Conservation (phyloP, 306 rosid genomes). For the Acacia melanoxylon region DNA sequence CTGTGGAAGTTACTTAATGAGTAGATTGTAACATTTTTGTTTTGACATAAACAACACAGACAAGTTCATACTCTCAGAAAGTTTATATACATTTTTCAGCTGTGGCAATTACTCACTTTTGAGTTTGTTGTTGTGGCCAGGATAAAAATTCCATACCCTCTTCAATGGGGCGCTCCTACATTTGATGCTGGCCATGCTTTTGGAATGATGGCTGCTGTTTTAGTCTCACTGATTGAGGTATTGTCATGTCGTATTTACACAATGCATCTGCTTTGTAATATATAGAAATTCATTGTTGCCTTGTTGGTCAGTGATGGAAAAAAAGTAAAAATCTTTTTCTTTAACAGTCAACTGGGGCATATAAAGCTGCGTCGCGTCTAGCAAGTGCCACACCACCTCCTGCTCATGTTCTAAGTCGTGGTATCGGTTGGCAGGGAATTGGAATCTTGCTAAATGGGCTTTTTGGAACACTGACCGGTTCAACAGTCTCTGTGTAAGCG, state of each 20-base stretch:
- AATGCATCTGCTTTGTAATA: not conserved
- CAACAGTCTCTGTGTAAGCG: conserved; percentile 88
- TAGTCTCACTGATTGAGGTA: conserved; percentile 97
- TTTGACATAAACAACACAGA: not conserved
- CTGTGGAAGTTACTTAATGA: not conserved
- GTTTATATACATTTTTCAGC: not conserved
- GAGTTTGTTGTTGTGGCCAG: conserved; percentile 44
- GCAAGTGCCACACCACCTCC: conserved; percentile 99
- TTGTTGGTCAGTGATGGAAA: not conserved
- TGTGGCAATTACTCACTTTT: conserved; percentile 22
- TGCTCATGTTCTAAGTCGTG: conserved; percentile 97
- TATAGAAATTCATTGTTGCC: not conserved
- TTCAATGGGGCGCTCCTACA: conserved; percentile 98
- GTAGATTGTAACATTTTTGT: not conserved
- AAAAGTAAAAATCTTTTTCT: not conserved
- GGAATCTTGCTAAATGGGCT: conserved; percentile 91
- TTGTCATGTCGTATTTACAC: not conserved
- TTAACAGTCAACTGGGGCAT: conserved; percentile 92
- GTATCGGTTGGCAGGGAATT: conserved; percentile 98
- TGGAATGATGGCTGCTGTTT: conserved; percentile 96
- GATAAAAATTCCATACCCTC: conserved; percentile 95
- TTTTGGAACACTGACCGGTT: conserved; percentile 88
- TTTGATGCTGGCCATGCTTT: conserved; percentile 91
- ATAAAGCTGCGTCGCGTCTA: conserved; percentile 92
- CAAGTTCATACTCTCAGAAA: not conserved